Evolutionary conservation across 2,329 filamentous ascomycete species (phyloP).

Genomic region (Aotearoamyces nothofagi): DNA sequence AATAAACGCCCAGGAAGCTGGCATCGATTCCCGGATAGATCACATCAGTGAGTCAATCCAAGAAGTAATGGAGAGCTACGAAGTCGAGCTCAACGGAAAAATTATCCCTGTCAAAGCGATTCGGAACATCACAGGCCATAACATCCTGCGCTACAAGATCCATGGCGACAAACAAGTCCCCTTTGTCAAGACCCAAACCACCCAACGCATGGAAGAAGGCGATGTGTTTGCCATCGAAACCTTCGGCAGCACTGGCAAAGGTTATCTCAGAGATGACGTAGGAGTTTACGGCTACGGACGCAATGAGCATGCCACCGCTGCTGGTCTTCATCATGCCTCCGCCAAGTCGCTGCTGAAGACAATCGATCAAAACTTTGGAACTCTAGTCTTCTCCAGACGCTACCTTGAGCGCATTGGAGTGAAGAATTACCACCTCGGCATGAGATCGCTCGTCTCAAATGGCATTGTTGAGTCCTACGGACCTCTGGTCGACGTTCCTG

Average conservation of each 20-base stretch:
- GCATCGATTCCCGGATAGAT: constrained; percentile 35
- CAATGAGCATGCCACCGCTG: no score
- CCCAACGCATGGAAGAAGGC: constrained; percentile 40
- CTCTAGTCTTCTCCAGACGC: constrained; percentile 42
- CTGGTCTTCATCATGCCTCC: constrained; percentile 22
- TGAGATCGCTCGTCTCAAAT: constrained; percentile 33
- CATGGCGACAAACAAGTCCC: constrained; percentile 40
- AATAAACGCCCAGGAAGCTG: constrained; percentile 23
- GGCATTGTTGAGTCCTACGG: constrained; percentile 41
- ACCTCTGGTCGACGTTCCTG: constrained; percentile 39
- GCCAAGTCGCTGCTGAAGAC: constrained; percentile 40
- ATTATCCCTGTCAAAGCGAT: constrained; percentile 38
- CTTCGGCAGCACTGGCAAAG: constrained; percentile 37
- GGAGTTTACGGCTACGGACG: no score
- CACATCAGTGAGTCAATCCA: constrained; percentile 42
- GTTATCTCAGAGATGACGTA: constrained; percentile 30
- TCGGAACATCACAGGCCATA: constrained; percentile 36
- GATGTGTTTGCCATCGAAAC: constrained; percentile 44
- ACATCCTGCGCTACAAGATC: constrained; percentile 36
- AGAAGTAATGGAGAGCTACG: constrained; percentile 46
- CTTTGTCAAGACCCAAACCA: constrained; percentile 32
- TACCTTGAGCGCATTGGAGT: constrained; percentile 49
- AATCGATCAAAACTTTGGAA: constrained; percentile 47
- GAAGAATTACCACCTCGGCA: constrained; percentile 40
- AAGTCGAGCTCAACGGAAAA: constrained; percentile 36